Base-by-base conservation (phyloP, 768 basidiomycete species). In the Arthromyces matolae region DNA sequence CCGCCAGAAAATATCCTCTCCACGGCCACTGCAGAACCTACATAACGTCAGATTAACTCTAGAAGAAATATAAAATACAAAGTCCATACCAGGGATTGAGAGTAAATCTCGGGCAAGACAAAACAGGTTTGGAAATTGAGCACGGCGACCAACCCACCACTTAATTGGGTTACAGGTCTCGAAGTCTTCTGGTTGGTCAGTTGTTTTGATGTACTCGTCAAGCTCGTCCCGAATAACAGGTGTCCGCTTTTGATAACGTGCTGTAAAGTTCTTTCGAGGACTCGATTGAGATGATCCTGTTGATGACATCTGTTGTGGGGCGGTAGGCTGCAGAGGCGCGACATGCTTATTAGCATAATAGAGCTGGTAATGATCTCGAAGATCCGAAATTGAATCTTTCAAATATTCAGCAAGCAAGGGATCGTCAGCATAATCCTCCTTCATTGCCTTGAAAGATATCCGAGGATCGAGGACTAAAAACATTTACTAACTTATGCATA, bases 401-500 rank as follows among this genome's bases (percentile, higher is more conserved):
- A 59, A 50, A 40, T 57, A 50, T 0, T 36, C 18, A 5, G 18
- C 10, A 14, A 61, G 51, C 8, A 38, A 32, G 0, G 34, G 35
- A 32, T 67, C 63, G 29, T 43, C 28, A 3, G 28, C 51, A 33
- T 46, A 62, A 33, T 66, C 65, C 5, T 31, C 34, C 22, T 45
- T 41, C 5, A 68, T 27, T 0, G 51, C 53, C 9, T 50, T 42
- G 36, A 61, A 62, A 14, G 52, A 50, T 12, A 69, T 62, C 2
- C 60, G 50, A 19, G 64, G 67, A 43, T 68, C 63, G 25, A 68
- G 59, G 4, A 69, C 67, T 69, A 40, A 13, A 6, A 12, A 20
- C 27, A 42, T 19, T 38, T 32, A 23, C 43, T 42, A 24, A 28
- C 37, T 28, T 27, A 19, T 18, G 29, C 13, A 13, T 34, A 14